phyloP scores from a whole-genome alignment of 192 early-diverging fungal genomes.

The Backusella morwellensis region DNA sequence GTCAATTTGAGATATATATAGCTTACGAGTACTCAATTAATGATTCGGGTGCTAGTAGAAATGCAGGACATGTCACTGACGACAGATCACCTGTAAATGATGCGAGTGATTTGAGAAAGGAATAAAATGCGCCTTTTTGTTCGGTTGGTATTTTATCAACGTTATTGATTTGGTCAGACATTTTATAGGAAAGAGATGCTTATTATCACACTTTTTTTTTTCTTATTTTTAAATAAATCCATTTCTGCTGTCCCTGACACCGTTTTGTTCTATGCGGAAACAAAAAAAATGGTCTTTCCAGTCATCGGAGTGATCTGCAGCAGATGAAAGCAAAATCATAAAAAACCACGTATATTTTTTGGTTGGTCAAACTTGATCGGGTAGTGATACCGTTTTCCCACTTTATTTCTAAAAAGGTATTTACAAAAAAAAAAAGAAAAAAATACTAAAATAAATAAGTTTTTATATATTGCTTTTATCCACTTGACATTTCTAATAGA shows the following conservation, averaged over 20 bases:
- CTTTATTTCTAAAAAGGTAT: not conserved
- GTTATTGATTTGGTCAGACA: constrained; percentile 20
- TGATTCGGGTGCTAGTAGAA: constrained; percentile 69
- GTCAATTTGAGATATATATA: not conserved
- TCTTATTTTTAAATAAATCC: not conserved
- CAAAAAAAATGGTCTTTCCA: not conserved
- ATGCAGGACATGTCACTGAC: constrained; percentile 71
- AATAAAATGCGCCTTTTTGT: constrained; percentile 58
- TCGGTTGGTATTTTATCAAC: constrained; percentile 47
- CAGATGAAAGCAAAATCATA: not conserved
- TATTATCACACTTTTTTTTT: not conserved
- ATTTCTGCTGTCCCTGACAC: constrained; percentile 1
- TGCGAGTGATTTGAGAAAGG: constrained; percentile 62
- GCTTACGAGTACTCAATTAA: constrained; percentile 70
- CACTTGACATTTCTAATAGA: constrained; percentile 12
- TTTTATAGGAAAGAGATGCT: not conserved
- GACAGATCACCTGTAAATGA: constrained; percentile 78
- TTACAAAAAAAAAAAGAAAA: not conserved
- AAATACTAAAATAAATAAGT: not conserved
- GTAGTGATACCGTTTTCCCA: not conserved
- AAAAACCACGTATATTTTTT: no score
- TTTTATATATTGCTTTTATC: not conserved
- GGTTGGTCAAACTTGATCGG: not conserved
- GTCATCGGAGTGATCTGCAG: not conserved
- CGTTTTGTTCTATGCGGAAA: not conserved